Base-by-base conservation (phyloP, 768 basidiomycete species). In the Pleurotus pulmonarius region DNA sequence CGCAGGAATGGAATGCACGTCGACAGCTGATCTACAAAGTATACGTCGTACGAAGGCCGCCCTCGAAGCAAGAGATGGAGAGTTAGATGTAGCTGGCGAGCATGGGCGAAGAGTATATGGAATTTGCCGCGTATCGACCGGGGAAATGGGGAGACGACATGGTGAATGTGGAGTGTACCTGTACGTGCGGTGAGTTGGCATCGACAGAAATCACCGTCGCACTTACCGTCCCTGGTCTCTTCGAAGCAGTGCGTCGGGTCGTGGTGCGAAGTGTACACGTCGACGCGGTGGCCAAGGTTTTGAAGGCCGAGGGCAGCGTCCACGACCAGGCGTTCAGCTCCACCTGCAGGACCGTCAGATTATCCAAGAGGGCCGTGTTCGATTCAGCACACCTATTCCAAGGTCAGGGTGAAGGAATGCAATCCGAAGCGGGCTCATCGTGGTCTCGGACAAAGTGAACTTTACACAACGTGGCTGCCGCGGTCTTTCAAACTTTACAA, bases 341-440 rank as follows among this genome's bases (percentile, higher is more conserved):
- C 96, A 61, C 96, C 95, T 98, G 64, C 22, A 59, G 51, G n/a
- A 57, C 11, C 57, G 60, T 29, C 29, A 43, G 41, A 58, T 43
- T 7, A n/a, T 56, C 60, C 52, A 64, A 58, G 43, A 51, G 13
- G 49, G 16, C 53, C 1, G 44, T 46, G n/a, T 15, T 29, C 13
- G 18, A 24, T 4, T 7, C 56, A 66, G 29, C 67, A 65, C 62
- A 94, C 94, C 95, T 49, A 98, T 94, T 56, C 95, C 95, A 4
- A 98, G 77, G 74, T 98, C 95, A 34, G 95, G 95, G 66, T 98
- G 95, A 55, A 97, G 78, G 70, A 97, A 93, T 4, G 91, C 94
- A 58, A 97, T 73, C 29, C 77, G 75, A 49, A 86, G 61, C 6
- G 56, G 56, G 26, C 25, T 38, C 29, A 34, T 34, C 8, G 29